Evolutionary conservation across 352 stramenopile genomes (phyloP).

Genomic region (Hyaloperonospora arabidopsidis): DNA sequence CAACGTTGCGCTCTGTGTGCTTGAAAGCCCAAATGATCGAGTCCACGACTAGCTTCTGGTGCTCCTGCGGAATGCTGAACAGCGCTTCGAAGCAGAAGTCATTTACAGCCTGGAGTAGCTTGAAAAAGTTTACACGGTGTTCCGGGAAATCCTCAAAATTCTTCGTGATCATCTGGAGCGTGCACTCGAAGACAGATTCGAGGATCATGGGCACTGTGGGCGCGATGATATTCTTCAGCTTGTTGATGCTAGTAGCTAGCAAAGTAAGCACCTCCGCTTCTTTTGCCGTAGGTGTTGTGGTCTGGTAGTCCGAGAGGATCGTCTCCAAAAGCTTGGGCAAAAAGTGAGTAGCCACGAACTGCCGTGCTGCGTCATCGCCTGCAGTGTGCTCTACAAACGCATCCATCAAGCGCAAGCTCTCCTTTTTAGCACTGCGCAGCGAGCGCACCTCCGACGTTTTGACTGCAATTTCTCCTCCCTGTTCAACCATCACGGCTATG

Average conservation of each 20-base stretch:
- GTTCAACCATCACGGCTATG: constrained; percentile 86
- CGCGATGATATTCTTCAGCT: constrained; percentile 88
- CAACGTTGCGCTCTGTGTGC: constrained; percentile 98
- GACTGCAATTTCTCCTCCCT: constrained; percentile 91
- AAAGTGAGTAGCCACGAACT: constrained; percentile 90
- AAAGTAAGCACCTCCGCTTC: constrained; percentile 92
- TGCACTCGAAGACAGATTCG: constrained; percentile 96
- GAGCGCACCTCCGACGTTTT: constrained; percentile 89
- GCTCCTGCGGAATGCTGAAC: constrained; percentile 93
- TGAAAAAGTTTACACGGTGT: constrained; percentile 98
- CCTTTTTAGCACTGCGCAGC: constrained; percentile 95
- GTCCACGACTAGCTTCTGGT: constrained; percentile 99
- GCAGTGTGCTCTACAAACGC: constrained; percentile 90
- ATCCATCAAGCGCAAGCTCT: constrained; percentile 93
- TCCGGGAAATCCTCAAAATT: constrained; percentile 99
- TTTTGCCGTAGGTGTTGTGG: constrained; percentile 58
- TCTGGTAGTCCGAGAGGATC: constrained; percentile 94
- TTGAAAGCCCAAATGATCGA: constrained; percentile 99
- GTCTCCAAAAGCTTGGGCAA: constrained; percentile 94
- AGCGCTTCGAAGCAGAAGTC: constrained; percentile 95
- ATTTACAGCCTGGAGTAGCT: constrained; percentile 93
- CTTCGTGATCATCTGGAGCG: constrained; percentile 98
- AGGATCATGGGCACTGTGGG: constrained; percentile 91
- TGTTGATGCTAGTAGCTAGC: constrained; percentile 94
- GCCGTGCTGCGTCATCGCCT: constrained; percentile 55